Base-by-base conservation (phyloP, 805 yeast genomes). In the Starmerella asiatica region DNA sequence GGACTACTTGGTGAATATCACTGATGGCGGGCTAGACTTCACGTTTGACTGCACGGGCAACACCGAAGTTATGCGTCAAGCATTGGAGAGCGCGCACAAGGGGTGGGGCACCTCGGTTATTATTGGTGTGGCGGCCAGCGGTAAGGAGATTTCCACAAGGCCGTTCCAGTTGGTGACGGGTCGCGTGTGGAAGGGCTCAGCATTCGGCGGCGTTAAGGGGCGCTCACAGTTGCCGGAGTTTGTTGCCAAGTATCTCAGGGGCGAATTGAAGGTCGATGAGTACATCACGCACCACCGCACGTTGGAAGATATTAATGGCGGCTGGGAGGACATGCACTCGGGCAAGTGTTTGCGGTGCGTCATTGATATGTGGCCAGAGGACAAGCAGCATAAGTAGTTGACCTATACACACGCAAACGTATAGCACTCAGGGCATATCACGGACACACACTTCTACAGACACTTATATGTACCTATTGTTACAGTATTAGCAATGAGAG, bases 111-210 rank as follows among this genome's bases (percentile, higher is more conserved):
- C 78, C 58, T 84, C 95, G 18, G 72, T 88, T 53, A 69, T 91
- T 55, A 91, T 91, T 58, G 98, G 98, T 62, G 99, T 91, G 52
- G 99, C 98, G 35, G 94, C 95, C 51, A 94, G 96, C 30, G 99
- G 98, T 50, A 71, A 85, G 65, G 97, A 91, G 67, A 86, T 93
- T 49, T 65, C 94, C 43, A 91, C 97, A 35, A 76, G 97, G 65
- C 98, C 99, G 46, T 91, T 91, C 82, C 97, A 88, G 69, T 75
- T 91, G 62, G 97, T 91, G 49, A 91, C 97, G 31, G 99, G 99
- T 54, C 79, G 98, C 67, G 94, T 82, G 38, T 88, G 98, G 97
- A 81, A 75, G 62, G 99, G 99, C 55, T 83, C 94, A 57, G 99
- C 99, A n/a, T 91, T 84, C 54, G 99, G 99, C 56, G 98, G 97